These are phyloP conservation scores for Candida insectalens DNA, from an alignment of 805 yeast species.

Conservation along the genomic window DNA sequence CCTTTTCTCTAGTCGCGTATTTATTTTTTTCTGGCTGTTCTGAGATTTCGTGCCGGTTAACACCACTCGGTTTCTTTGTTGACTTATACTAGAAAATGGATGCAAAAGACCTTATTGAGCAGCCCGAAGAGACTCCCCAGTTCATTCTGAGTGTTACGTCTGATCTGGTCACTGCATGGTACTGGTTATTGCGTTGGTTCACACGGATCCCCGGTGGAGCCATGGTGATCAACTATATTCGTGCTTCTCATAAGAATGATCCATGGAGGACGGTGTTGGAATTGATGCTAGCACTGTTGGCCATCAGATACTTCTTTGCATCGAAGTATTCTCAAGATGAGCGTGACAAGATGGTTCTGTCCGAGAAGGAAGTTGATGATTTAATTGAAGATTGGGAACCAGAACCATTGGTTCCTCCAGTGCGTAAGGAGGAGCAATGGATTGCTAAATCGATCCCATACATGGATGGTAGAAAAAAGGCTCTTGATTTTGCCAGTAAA, in stretches of 20 bases:
- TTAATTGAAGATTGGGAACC: conserved; percentile 90
- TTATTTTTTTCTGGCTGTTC: neutral
- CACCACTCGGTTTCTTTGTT: neutral
- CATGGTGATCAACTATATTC: conserved; percentile 58
- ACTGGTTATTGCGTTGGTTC: conserved; percentile 12
- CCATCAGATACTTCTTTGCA: conserved; percentile 72
- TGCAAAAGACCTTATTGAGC: neutral
- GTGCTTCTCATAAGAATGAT: conserved; percentile 84
- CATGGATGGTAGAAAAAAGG: conserved; percentile 43
- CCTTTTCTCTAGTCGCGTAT: neutral
- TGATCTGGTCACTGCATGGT: conserved; percentile 17
- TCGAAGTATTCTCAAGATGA: conserved; percentile 70
- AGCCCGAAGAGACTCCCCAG: conserved; percentile 14
- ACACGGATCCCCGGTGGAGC: conserved; percentile 44
- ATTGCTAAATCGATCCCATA: conserved; percentile 55
- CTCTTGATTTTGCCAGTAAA: conserved; percentile 54
- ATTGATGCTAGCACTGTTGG: conserved; percentile 65
- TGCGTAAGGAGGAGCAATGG: conserved; percentile 47
- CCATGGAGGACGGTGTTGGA: conserved; percentile 86
- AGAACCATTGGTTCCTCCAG: conserved; percentile 59
- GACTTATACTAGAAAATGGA: conserved; percentile 5
- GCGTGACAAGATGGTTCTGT: conserved; percentile 54
- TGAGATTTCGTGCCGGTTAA: too few relatives aligned
- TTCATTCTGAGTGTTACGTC: conserved; percentile 19
- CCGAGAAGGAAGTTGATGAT: conserved; percentile 63